Evolutionary conservation across 208 protist species (phyloP), one percentile per base, ranked within the genome.

Genomic region (Trypanosoma scelopori): DNA sequence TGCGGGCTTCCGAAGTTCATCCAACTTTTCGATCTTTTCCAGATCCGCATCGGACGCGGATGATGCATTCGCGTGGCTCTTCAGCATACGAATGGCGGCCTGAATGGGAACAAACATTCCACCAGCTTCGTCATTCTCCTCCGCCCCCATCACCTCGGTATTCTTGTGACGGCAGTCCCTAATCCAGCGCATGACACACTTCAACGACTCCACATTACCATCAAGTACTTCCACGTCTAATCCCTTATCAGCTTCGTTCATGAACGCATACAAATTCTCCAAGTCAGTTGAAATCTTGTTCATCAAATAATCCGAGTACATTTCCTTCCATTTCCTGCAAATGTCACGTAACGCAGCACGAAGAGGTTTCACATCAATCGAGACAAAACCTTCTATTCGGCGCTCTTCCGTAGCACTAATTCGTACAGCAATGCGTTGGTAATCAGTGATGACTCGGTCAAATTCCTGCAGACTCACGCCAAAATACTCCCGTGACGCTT

Each of bases 341-440:
- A 88, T 86, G 47, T 97, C 88, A 45, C 87, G 79, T 43, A 99
- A 82, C 5, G 96, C 84, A 25, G 97, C 70, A 57, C 97, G 97
- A 37, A 99, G 79, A 39, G 98, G 98, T 65, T 96, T 95, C n/a
- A 96, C 90, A 64, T 99, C 95, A 42, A 99, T 90, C 30, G 84
- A 60, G 20, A 99, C 76, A 73, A 96, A 98, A 18, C 92, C 88
- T 64, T 98, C 85, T 32, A 82, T 75, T 55, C 88, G 91, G n/a
- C 80, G 80, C 67, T 93, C 87, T 57, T 96, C 93, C 30, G 98
- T 97, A 15, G 82, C 65, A 22, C 79, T 71, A 25, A 98, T 83
- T 42, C 93, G 81, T 20, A 71, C 79, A 53, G 87, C 79, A 45
- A 97, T 84, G 48, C 85, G 79, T 48, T 90, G 85, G 74, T 98